Base-by-base conservation (phyloP, 108 stramenopile species). In the Cyclostephanos invisitatus region DNA sequence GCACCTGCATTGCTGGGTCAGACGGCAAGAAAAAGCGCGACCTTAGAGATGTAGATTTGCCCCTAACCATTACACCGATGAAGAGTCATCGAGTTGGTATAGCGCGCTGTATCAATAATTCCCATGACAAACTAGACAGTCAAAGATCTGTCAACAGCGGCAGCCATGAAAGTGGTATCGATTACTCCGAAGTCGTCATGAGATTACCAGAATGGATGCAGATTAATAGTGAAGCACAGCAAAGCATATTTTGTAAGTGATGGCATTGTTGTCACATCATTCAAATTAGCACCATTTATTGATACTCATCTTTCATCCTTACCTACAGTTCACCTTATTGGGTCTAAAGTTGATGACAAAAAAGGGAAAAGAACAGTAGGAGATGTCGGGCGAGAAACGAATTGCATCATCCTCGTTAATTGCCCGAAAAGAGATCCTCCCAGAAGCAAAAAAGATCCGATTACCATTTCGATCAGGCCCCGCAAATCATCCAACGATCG, bases 221-320 rank as follows among this genome's bases (percentile, higher is more conserved):
- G 15, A 46, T 14, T 14, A 14, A 15, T 15, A 11, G 14, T 15
- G 2, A 46, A 15, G 11, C 44, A 15, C 44, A 46, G 17, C 44
- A 46, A 46, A 3, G 17, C 12, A 14, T 46, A 1, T 46, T 73
- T 40, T 73, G 62, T 64, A 42, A 64, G 50, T 37, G 44, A 46
- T 15, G 3, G 15, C 44, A 3, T 15, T 64, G 22, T 12, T 68
- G 48, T 5, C 2, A 32, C 32, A 4, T 3, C 0, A 54, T 49
- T 65, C 14, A 27, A 48, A 5, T 3, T 7, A 64, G 20, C 1
- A 8, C 0, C 46, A 64, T 1, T 32, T 4, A 22, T 64, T 24
- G 0, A 1, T n/a, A 38, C 46, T 27, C 17, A 44, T 40, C 40
- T 0, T 24, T 44, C 1, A 42, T 64, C 20, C 25, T 25, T 14